Conservation (phyloP, 2,329 filamentous ascomycete species). For the Ascochyta rabiei region DNA sequence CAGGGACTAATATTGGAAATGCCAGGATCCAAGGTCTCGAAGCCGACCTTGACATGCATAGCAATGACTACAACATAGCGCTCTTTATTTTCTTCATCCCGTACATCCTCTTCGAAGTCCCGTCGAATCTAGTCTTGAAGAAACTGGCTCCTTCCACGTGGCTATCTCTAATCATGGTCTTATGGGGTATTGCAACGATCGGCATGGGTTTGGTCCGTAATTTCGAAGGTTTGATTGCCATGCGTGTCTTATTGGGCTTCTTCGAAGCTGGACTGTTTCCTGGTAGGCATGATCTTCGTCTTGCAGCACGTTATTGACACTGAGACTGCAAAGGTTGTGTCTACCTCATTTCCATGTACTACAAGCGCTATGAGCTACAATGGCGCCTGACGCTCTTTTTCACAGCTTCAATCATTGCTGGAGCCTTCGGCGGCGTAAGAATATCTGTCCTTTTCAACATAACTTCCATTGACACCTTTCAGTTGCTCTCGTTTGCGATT, state of each 20-base stretch:
- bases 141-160: constrained; percentile 48
- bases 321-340: constrained; percentile 29
- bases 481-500: constrained; percentile 56
- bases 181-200: constrained; percentile 52
- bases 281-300: constrained; percentile 14
- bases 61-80: constrained; percentile 47
- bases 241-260: constrained; percentile 50
- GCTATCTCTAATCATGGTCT: constrained; percentile 47
- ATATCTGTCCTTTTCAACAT: neutral
- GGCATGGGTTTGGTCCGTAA: constrained; percentile 56
- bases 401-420: constrained; percentile 49
- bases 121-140: constrained; percentile 49
- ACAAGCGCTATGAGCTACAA: constrained; percentile 53
- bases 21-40: constrained; percentile 50
- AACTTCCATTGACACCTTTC: neutral
- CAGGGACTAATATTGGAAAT: constrained; percentile 41
- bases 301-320: neutral
- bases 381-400: constrained; percentile 52
- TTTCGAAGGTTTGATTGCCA: constrained; percentile 54
- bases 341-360: constrained; percentile 48
- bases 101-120: constrained; percentile 47
- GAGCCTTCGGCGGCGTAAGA: constrained; percentile 49
- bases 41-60: constrained; percentile 46
- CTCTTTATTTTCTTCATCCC: constrained; percentile 49
- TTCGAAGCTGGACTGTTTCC: constrained; percentile 48